Evolutionary conservation across 371 early-diverging fungal species (phyloP).

Genomic region (Lichtheimia hyalospora): DNA sequence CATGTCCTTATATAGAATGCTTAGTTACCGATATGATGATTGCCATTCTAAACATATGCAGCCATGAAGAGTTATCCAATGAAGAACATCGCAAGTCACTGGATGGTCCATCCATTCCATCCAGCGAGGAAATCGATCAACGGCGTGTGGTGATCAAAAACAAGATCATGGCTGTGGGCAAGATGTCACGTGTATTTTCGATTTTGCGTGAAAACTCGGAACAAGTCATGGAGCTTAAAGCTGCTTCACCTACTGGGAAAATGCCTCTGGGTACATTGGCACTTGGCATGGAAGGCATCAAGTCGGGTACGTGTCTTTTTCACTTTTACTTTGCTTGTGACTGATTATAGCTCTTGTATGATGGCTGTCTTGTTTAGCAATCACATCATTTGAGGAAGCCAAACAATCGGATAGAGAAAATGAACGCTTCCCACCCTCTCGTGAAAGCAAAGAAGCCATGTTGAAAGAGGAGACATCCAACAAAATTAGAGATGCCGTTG

Average conservation of each 20-base stretch:
- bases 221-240: conserved; percentile 89
- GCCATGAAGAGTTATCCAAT: conserved; percentile 68
- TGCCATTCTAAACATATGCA: conserved; percentile 89
- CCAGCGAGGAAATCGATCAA: conserved; percentile 41
- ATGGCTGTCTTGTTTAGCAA: conserved; percentile 48
- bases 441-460: conserved; percentile 50
- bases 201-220: conserved; percentile 89
- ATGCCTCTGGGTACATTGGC: conserved; percentile 86
- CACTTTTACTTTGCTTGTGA: not conserved
- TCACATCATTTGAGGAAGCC: conserved; percentile 92
- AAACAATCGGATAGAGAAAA: conserved; percentile 86
- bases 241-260: conserved; percentile 72
- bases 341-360: not conserved
- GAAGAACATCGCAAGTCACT: conserved; percentile 10
- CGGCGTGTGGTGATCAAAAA: conserved; percentile 77
- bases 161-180: conserved; percentile 93
- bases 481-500: conserved; percentile 43
- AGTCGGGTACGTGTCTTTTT: conserved; percentile 49
- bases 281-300: conserved; percentile 89
- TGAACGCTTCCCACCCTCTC: conserved; percentile 87
- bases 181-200: conserved; percentile 86
- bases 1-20: too few relatives aligned
- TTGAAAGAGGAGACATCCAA: conserved; percentile 47
- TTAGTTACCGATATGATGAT: conserved; percentile 94
- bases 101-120: conserved; percentile 3